Evolutionary conservation across 139 green algal species (phyloP), one percentile per base, ranked within the genome.

Genomic region (Desmodesmus armatus): DNA sequence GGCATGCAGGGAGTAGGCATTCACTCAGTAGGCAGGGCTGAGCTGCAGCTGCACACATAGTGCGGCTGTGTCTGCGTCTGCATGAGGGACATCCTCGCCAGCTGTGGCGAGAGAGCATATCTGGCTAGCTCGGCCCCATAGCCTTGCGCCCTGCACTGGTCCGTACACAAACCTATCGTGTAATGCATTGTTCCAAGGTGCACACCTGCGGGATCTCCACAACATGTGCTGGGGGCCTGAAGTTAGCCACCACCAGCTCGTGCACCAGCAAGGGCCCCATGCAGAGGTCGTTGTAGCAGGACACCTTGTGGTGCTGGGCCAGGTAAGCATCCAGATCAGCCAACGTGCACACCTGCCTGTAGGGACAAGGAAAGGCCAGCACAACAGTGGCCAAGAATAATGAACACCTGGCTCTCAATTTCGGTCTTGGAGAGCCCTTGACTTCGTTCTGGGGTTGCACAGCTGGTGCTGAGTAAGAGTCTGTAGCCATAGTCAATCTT

Each of bases 161-260:
- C 19, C 53, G 53, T 65, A n/a, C 23, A 23, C 19, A 65, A 65
- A 23, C 53, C 19, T 23, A 23, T 65, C 23, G 19, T 65, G 53
- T 65, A 65, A 65, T n/a, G 23, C 53, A 43, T 11, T 77, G 11
- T 44, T 44, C 7, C 67, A 9, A 43, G 41, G 0, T 2, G 27
- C 23, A 25, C 27, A 80, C 72, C 72, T 80, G 44, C 39, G 72
- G 72, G 7, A 80, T 29, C 19, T 80, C 72, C 5, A 80, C 39
- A 6, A 80, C 39, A 55, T 53, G 35, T 13, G 39, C 41, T 43
- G 72, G 40, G 9, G 47, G 43, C n/a, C 17, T 62, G 41, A 80
- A 80, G 19, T 80, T 63, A 6, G 41, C 72, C 15, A 25, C 23
- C 25, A 80, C 72, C 40, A 65, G 41, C 5, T 53, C 33, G 19